A percentile compares a stretch with the other conserved stretches of the same genome.
Conservation (phyloP, 2,329 filamentous ascomycete genomes). For the Aspergillus hortae region DNA sequence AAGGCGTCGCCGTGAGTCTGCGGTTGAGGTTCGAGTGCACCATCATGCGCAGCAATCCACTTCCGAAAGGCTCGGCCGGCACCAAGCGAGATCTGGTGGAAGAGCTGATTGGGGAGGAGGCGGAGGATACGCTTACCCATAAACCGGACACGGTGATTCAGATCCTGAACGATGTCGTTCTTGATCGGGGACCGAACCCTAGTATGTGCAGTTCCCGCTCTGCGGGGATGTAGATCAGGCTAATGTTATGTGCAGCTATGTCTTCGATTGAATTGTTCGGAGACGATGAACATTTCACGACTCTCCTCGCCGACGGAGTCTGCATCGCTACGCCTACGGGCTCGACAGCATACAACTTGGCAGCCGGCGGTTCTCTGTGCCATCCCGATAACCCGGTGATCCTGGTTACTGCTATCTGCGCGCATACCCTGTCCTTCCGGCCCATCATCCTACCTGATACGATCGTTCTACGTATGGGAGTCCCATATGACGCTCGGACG, state of each 20-base stretch:
- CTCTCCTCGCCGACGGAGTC: slow-evolving; percentile 85
- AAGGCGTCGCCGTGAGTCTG: slow-evolving; percentile 85
- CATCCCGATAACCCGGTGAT: slow-evolving; percentile 97
- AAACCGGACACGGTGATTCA: slow-evolving; percentile 78
- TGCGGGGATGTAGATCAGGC: neutral
- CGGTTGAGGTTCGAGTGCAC: slow-evolving; percentile 89
- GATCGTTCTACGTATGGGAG: slow-evolving; percentile 85
- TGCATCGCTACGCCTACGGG: slow-evolving; percentile 94
- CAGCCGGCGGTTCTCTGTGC: slow-evolving; percentile 89
- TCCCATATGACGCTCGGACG: slow-evolving; percentile 89
- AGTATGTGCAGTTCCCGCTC: slow-evolving; percentile 53
- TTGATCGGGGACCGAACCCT: slow-evolving; percentile 89
- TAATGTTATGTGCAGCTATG: slow-evolving; percentile 61
- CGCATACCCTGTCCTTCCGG: slow-evolving; percentile 90
- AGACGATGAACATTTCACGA: slow-evolving; percentile 93
- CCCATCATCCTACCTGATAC: slow-evolving; percentile 97
- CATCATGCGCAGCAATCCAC: slow-evolving; percentile 66
- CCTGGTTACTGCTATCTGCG: slow-evolving; percentile 88
- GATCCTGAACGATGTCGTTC: slow-evolving; percentile 94
- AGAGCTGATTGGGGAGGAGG: slow-evolving; percentile 82
- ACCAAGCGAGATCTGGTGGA: slow-evolving; percentile 70
- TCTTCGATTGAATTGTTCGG: slow-evolving; percentile 88
- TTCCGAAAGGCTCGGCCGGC: slow-evolving; percentile 23
- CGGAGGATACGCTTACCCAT: slow-evolving; percentile 80
- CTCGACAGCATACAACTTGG: slow-evolving; percentile 92